phyloP scores from a whole-genome alignment of 106 monocot genomes.

The Dendrobium chrysotoxum region DNA sequence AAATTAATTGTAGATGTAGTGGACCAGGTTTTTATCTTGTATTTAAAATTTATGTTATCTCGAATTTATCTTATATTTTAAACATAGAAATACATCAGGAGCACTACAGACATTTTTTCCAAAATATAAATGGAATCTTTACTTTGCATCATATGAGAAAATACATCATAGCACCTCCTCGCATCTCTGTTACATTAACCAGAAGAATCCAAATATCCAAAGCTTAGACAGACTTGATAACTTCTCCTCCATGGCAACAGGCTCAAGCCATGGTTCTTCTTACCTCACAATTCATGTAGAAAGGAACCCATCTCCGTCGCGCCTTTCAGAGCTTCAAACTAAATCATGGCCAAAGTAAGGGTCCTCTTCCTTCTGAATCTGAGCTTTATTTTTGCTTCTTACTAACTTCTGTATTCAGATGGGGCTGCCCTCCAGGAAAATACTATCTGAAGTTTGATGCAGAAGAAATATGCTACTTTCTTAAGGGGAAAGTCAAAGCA shows the following conservation, averaged over 20 bases:
- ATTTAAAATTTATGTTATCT: too few relatives aligned
- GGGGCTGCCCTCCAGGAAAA: conserved; percentile 54
- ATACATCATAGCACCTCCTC: too few relatives aligned
- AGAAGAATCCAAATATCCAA: neutral
- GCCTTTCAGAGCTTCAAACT: conserved; percentile 39
- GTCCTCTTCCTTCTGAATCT: neutral
- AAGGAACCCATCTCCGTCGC: conserved; percentile 38
- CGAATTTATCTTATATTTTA: too few relatives aligned
- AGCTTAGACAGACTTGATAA: neutral
- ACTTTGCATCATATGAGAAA: neutral
- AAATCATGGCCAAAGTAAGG: conserved; percentile 78
- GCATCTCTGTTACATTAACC: neutral
- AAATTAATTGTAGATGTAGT: neutral
- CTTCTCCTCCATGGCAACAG: conserved; percentile 26
- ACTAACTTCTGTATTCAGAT: conserved; percentile 15
- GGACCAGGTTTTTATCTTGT: neutral
- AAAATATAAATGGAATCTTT: neutral
- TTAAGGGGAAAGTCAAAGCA: conserved; percentile 50
- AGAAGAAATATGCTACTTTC: conserved; percentile 58
- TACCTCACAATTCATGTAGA: conserved; percentile 41
- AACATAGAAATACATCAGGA: neutral
- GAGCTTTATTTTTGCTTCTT: neutral
- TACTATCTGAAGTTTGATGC: conserved; percentile 63
- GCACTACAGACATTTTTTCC: neutral
- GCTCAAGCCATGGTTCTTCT: conserved; percentile 15